phyloP scores from a whole-genome alignment of 805 yeast genomes.

The Millerozyma acaciae region DNA sequence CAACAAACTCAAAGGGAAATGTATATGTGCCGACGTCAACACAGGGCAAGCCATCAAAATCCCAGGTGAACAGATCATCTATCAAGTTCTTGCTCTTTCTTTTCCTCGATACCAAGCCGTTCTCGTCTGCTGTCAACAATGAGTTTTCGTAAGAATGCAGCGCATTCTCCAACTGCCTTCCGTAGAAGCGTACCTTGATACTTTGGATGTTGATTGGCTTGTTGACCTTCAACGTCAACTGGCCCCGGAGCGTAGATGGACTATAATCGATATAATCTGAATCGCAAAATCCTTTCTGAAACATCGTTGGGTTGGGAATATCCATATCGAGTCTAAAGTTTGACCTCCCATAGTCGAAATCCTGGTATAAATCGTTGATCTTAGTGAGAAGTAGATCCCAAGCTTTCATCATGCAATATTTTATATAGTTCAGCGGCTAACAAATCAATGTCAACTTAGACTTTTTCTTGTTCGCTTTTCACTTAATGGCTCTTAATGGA shows the following conservation, averaged over 20 bases:
- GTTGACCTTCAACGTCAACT: slow-evolving; percentile 4
- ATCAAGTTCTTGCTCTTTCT: slow-evolving; percentile 1
- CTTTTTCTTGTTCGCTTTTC: too few species aligned
- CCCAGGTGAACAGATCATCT: slow-evolving; percentile 8
- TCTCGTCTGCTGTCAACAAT: neutral
- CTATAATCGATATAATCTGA: slow-evolving; percentile 3
- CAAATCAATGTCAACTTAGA: too few species aligned
- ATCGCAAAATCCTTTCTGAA: slow-evolving; percentile 11
- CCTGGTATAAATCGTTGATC: slow-evolving; percentile 6
- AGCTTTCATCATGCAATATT: slow-evolving; percentile 2
- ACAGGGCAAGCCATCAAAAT: slow-evolving; percentile 1
- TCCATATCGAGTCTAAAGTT: slow-evolving; percentile 7
- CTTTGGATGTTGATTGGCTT: slow-evolving; percentile 4
- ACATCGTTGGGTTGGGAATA: slow-evolving; percentile 7
- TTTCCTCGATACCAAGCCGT: neutral
- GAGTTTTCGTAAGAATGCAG: slow-evolving; percentile 1
- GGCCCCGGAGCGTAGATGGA: slow-evolving; percentile 9
- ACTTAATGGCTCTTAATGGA: too few species aligned
- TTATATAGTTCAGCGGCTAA: slow-evolving; percentile 58
- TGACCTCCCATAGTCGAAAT: slow-evolving; percentile 3
- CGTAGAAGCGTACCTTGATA: slow-evolving; percentile 5
- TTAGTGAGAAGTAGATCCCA: slow-evolving; percentile 11
- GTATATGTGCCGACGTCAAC: slow-evolving; percentile 9
- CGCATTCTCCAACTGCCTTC: slow-evolving; percentile 9
- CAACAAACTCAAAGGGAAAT: slow-evolving; percentile 11